These are phyloP conservation scores for Lasiodiplodia theobromae DNA, from an alignment of 2,329 filamentous ascomycete genomes.

Conservation along the genomic window DNA sequence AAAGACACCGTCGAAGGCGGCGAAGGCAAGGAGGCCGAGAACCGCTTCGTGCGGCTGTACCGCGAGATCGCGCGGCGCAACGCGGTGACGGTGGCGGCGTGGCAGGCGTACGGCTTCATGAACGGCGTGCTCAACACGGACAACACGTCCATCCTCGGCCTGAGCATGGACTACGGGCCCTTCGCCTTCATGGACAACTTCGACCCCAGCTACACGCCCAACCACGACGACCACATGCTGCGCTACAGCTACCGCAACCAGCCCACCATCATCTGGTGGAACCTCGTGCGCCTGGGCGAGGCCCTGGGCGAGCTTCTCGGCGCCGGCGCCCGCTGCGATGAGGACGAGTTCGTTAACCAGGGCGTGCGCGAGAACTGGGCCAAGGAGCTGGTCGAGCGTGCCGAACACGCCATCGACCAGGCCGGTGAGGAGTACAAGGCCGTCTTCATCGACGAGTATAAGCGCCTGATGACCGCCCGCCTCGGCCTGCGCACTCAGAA, in stretches of 20 bases:
- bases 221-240: constrained; percentile 89
- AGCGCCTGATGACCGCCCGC: constrained; percentile 78
- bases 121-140: constrained; percentile 98
- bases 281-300: constrained; percentile 89
- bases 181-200: constrained; percentile 99
- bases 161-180: constrained; percentile 93
- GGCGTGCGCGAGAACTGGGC: constrained; percentile 76
- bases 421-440: constrained; percentile 87
- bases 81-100: constrained; percentile 84
- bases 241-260: constrained; percentile 95
- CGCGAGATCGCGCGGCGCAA: constrained; percentile 87
- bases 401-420: constrained; percentile 82
- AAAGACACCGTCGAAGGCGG: constrained; percentile 72
- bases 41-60: constrained; percentile 86
- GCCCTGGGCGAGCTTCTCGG: constrained; percentile 87
- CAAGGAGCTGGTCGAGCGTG: constrained; percentile 75
- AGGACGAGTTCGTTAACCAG: constrained; percentile 71
- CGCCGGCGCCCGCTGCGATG: constrained; percentile 74
- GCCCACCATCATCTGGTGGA: constrained; percentile 98
- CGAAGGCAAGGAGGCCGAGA: constrained; percentile 72
- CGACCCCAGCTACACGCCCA: constrained; percentile 92
- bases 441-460: constrained; percentile 89
- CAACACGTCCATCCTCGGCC: constrained; percentile 88
- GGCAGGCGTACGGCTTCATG: constrained; percentile 99
- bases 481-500: constrained; percentile 76